Evolutionary conservation across 169 alveolate genomes (phyloP).

Genomic region (Plasmodium chabaudi): DNA sequence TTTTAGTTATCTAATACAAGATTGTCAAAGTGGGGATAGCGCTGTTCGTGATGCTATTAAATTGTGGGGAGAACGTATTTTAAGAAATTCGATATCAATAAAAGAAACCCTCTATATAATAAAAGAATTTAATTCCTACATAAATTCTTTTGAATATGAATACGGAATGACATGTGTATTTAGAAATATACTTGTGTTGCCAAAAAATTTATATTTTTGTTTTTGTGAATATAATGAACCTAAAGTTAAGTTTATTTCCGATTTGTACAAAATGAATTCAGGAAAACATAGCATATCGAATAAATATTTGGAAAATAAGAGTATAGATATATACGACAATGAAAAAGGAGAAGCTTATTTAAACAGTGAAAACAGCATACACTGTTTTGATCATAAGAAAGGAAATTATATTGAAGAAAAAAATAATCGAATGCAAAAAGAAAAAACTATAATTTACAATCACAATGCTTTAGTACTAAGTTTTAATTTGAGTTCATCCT

Average conservation of each 20-base stretch:
- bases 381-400: background rate
- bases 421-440: background rate
- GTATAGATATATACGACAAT: background rate
- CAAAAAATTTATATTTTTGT: slow-evolving; percentile 55
- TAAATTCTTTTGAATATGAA: slow-evolving; percentile 76
- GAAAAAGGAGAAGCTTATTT: background rate
- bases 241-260: slow-evolving; percentile 53
- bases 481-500: slow-evolving; percentile 62
- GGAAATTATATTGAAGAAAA: background rate
- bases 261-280: slow-evolving; percentile 22
- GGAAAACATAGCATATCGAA: background rate
- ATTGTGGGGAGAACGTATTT: slow-evolving; percentile 34
- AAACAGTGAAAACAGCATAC: background rate
- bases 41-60: slow-evolving; percentile 22
- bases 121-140: slow-evolving; percentile 51
- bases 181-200: slow-evolving; percentile 64
- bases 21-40: background rate
- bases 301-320: background rate
- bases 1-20: background rate
- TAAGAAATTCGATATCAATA: slow-evolving; percentile 27
- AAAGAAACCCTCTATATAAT: slow-evolving; percentile 47
- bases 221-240: slow-evolving; percentile 72
- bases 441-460: background rate
- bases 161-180: slow-evolving; percentile 77
- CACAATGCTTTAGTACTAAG: slow-evolving; percentile 63